Evolutionary conservation across 352 stramenopile species (phyloP), one percentile per base, ranked within the genome.

Genomic region (Bremia lactucae): DNA sequence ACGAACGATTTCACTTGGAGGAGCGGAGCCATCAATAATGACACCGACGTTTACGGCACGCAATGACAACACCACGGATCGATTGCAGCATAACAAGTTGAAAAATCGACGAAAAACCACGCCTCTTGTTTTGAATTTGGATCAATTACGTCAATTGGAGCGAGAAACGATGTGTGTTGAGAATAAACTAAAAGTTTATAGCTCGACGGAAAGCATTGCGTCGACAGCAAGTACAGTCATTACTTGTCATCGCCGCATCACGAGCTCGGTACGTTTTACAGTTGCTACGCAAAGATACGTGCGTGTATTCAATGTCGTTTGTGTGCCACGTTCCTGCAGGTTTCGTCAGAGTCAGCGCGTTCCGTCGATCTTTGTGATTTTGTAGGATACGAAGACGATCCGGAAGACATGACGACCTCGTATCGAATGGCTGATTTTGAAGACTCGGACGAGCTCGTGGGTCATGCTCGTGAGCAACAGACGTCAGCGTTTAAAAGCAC

Each of bases 201-300:
- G 43, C 3, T 72, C 59, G 10, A 65, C 58, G 4, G 57, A 67
- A 36, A 88, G 76, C 39, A 59, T 88, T n/a, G 42, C 55, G 21
- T 86, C 72, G 39, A 82, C 70, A 22, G 73, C 63, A 6, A 74
- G 62, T 5, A 89, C 76, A 0, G 47, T 76, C 6, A 45, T 67
- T 4, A 47, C 72, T 11, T 74, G 68, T 9, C 61, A 82, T 41
- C 76, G 76, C 2, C 67, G 73, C 14, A 52, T 81, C 7, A 74
- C 62, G 3, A 66, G 55, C 10, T 86, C 71, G 3, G 76, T 89
- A 64, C 39, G 69, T 69, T 1, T 16, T 38, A 14, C 36, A 33
- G 11, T 14, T 49, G 19, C 31, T 29, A n/a, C 14, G 0, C n/a
- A 23, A 16, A 7, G 5, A 23, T 38, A 14, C 9, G 7, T 13